Conservation (phyloP, 1,284 basidiomycete genomes). For the Sporisorium sorghi region DNA sequence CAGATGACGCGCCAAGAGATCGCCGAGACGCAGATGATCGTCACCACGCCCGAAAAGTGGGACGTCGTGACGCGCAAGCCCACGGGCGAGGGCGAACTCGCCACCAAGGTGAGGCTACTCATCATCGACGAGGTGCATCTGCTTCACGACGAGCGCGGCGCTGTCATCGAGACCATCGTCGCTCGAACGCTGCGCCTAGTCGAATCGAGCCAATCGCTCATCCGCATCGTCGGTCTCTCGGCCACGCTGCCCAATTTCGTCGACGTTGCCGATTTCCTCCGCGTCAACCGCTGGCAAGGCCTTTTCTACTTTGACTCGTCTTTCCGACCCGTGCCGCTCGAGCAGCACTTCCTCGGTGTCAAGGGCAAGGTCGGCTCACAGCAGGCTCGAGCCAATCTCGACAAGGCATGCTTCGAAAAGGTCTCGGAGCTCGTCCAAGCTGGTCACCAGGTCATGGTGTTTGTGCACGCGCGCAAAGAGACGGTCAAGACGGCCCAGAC, state of each 20-base stretch:
- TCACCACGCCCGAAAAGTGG: conserved; percentile 99
- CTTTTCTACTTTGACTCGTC: conserved; percentile 98
- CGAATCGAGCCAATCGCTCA: conserved; percentile 94
- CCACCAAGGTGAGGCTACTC: conserved; percentile 84
- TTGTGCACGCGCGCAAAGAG: conserved; percentile 97
- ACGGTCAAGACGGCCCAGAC: conserved; percentile 91
- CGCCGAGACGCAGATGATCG: conserved; percentile 94
- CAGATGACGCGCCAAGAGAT: conserved; percentile 95
- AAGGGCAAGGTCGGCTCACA: conserved; percentile 87
- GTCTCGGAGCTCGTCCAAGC: conserved; percentile 65
- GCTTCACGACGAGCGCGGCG: conserved; percentile 96
- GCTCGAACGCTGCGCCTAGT: conserved; percentile 93
- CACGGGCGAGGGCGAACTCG: conserved; percentile 93
- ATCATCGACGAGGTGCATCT: conserved; percentile 99
- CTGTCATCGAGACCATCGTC: conserved; percentile 98
- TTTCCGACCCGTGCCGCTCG: conserved; percentile 94
- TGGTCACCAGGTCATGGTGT: conserved; percentile 97
- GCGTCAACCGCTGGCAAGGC: conserved; percentile 89
- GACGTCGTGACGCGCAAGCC: conserved; percentile 98
- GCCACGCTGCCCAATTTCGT: conserved; percentile 97
- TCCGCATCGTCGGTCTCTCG: conserved; percentile 97
- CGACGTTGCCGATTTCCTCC: conserved; percentile 94
- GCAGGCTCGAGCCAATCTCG: conserved; percentile 85
- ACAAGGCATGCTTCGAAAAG: conserved; percentile 90
- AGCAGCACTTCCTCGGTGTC: conserved; percentile 97